A percentile compares a stretch with the other conserved stretches of the same genome.
Conservation (phyloP, 805 yeast species). For the Saccharomycopsis amapae region DNA sequence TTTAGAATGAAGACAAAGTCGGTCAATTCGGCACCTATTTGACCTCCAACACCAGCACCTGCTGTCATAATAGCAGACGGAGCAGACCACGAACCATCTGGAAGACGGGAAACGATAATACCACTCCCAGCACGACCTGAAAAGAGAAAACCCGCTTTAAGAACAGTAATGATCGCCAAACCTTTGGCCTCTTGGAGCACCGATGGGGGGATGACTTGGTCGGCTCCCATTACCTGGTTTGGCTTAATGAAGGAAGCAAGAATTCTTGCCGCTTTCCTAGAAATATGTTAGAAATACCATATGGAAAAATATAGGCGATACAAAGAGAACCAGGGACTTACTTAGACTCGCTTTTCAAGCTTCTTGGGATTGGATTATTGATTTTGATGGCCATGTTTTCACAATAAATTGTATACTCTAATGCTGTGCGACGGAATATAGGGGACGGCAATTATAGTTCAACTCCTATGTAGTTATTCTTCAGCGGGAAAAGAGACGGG, state of each 20-base stretch:
- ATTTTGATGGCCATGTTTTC: slow-evolving; percentile 50
- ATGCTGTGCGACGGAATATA: too few species aligned
- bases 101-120: slow-evolving; percentile 84
- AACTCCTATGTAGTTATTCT: too few species aligned
- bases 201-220: slow-evolving; percentile 82
- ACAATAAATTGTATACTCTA: too few species aligned
- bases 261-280: slow-evolving; percentile 86
- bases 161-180: slow-evolving; percentile 83
- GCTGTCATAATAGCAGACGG: slow-evolving; percentile 94
- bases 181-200: slow-evolving; percentile 88
- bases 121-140: slow-evolving; percentile 98
- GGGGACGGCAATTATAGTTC: too few species aligned
- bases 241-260: slow-evolving; percentile 89
- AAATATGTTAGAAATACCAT: not conserved
- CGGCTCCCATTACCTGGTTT: slow-evolving; percentile 86
- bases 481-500: too few species aligned
- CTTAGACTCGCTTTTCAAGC: slow-evolving; percentile 79
- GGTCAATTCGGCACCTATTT: slow-evolving; percentile 91
- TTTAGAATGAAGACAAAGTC: slow-evolving; percentile 93
- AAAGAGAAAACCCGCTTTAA: slow-evolving; percentile 92
- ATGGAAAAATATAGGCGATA: not conserved
- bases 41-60: slow-evolving; percentile 99
- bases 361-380: slow-evolving; percentile 92
- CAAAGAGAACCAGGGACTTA: slow-evolving; percentile 34
- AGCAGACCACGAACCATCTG: slow-evolving; percentile 96